Base-by-base conservation (phyloP, 768 basidiomycete genomes). In the Leccinum barrowsii region DNA sequence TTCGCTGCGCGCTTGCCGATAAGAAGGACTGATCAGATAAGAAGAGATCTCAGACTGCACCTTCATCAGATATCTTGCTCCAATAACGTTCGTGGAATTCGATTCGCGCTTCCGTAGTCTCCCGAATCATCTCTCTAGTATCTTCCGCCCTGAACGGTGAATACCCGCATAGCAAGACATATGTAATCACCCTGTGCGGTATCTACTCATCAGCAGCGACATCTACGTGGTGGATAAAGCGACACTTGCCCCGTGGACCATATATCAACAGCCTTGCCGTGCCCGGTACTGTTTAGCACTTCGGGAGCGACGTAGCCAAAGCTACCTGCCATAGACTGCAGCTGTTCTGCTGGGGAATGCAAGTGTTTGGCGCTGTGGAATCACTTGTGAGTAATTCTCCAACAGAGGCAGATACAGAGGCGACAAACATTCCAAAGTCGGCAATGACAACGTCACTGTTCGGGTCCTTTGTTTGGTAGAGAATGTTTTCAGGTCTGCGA, bases 41-140 rank as follows among this genome's bases (percentile, higher is more conserved):
- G 8, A 55, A 17, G 4, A 6, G 5, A 4, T 28, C 11, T 19
- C 13, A 35, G 13, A 68, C 75, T 34, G 5, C 46, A 90, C 92
- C 92, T 74, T 87, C 82, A 2, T 77, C 68, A 2, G 90, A 92
- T 40, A 96, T 83, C 59, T 96, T 97, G 73, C 85, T 83, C 97
- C 97, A 99, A 61, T 94, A 99, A 34, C 86, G 81, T 28, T 94
- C 91, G 63, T 98, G 96, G 70, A 99, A 98, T 63, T 90, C 88
- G 50, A 98, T 81, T 65, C 85, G 86, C 0, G 88, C 94, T 37
- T 82, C 83, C 0, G 85, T 87, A n/a, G 92, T 96, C 72, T 98
- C 94, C 30, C 83, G 81, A 53, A 90, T 79, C 37, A 98, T 81
- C 50, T 85, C 83, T 58, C 83, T 82, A 52, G 83, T 75, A 66